Evolutionary conservation across 129 eudicot genomes (phyloP).

Genomic region (Flaveria bidentis): DNA sequence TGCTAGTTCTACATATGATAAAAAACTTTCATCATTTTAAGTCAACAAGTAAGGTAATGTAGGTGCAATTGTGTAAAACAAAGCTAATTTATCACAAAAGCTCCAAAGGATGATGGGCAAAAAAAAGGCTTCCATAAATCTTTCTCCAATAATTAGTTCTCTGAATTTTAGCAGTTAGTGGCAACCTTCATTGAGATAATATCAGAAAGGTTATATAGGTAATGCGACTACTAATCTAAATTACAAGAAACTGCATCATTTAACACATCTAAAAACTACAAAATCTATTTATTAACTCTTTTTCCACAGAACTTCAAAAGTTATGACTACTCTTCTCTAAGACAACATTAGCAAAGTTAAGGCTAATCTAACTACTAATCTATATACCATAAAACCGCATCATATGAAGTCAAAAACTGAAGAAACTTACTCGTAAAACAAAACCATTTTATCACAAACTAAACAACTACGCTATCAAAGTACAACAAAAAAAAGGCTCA

Average conservation of each 20-base stretch:
- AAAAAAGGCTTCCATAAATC: not conserved
- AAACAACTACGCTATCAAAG: conserved; percentile 22
- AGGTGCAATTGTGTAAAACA: not conserved
- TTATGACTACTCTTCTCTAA: conserved; percentile 16
- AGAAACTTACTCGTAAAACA: conserved; percentile 23
- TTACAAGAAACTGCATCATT: conserved; percentile 9
- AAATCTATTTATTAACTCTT: conserved; percentile 15
- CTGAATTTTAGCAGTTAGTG: conserved; percentile 2
- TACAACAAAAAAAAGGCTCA: conserved; percentile 38
- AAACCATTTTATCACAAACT: conserved; percentile 34
- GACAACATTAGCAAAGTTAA: conserved; percentile 24
- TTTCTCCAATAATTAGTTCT: not conserved
- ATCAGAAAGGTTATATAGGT: not conserved
- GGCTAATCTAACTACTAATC: conserved; percentile 29
- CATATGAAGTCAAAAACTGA: conserved; percentile 30
- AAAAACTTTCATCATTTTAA: not conserved
- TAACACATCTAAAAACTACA: conserved; percentile 17
- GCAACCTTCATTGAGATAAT: conserved; percentile 16
- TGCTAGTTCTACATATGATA: not conserved
- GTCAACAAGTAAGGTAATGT: not conserved
- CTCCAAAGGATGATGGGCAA: not conserved
- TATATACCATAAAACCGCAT: conserved; percentile 33
- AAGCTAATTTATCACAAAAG: not conserved
- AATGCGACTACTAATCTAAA: conserved; percentile 25
- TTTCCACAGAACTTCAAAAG: conserved; percentile 1